Conservation (phyloP, 2,329 filamentous ascomycete genomes). For the Diplodia seriata region DNA sequence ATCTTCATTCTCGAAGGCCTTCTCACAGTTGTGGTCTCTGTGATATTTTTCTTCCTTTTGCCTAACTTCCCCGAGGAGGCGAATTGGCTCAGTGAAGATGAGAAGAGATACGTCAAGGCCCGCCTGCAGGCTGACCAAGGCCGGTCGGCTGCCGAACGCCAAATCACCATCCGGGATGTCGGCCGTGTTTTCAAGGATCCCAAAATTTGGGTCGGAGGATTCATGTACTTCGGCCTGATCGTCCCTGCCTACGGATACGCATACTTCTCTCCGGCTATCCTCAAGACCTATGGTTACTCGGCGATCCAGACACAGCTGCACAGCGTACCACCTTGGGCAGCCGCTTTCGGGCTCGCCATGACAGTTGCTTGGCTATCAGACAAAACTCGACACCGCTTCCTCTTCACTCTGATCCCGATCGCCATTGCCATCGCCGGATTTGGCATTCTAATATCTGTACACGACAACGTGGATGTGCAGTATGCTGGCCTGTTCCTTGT, state of each 20-base stretch:
- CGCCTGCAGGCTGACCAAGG: slow-evolving; percentile 58
- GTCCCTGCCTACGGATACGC: slow-evolving; percentile 51
- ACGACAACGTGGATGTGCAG: slow-evolving; percentile 70
- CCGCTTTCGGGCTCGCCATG: slow-evolving; percentile 81
- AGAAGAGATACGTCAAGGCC: slow-evolving; percentile 55
- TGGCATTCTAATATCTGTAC: slow-evolving; percentile 73
- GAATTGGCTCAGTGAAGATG: slow-evolving; percentile 56
- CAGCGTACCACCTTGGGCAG: slow-evolving; percentile 68
- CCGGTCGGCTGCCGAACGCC: slow-evolving; percentile 53
- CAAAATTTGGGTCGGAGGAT: slow-evolving; percentile 57
- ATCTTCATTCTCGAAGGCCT: slow-evolving; percentile 75
- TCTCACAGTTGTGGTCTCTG: slow-evolving; percentile 53
- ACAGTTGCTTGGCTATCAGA: slow-evolving; percentile 76
- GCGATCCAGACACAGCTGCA: slow-evolving; percentile 62
- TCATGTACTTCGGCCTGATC: slow-evolving; percentile 60
- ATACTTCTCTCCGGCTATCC: slow-evolving; percentile 58
- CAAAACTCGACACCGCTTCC: slow-evolving; percentile 72
- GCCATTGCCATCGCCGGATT: slow-evolving; percentile 76
- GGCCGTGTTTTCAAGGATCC: slow-evolving; percentile 56
- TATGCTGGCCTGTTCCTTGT: slow-evolving; percentile 85
- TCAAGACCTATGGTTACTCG: slow-evolving; percentile 59
- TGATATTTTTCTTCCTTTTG: slow-evolving; percentile 57
- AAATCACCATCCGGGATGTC: slow-evolving; percentile 53
- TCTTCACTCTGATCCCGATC: slow-evolving; percentile 74
- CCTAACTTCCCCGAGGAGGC: slow-evolving; percentile 59